Base-by-base conservation (phyloP, 257 asterid genomes). In the Plectranthus barbatus region DNA sequence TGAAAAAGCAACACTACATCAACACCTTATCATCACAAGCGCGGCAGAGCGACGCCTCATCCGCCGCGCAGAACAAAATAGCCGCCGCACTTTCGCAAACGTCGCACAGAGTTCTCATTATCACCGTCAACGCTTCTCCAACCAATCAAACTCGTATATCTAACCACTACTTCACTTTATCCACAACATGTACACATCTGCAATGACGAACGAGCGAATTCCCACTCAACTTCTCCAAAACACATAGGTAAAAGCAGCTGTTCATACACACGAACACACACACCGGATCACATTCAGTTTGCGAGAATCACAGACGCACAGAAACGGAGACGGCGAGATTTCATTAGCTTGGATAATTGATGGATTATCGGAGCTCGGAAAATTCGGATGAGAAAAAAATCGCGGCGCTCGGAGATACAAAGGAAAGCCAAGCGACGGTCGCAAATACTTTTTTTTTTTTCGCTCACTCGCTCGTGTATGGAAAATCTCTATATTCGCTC, bases 1-100 rank as follows among this genome's bases (percentile, higher is more conserved):
- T 9, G n/a, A 21, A 4, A 26, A 49, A 14, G 29, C 13, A 11
- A 33, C 18, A 62, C 21, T 7, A 0, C 1, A 42, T 19, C 14
- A 29, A 26, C 67, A 91, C 98, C 95, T 91, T 81, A 23, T 91
- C 85, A 60, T 91, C 98, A 59, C 98, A 91, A 51, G 92, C 73
- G 49, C 84, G 84, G 54, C 98, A 91, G 12, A 91, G 93, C 69
- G 95, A 86, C 64, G 96, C 98, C 86, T 91, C 98, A 55, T 91
- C 98, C 49, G 98, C 98, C 37, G 97, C 95, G 71, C 98, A 91
- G 74, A 91, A 91, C 33, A 91, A 61, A 72, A 83, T 78, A 20
- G 98, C 98, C 55, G 95, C 95, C 40, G 97, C 95, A 61, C 91
- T 83, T 78, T 86, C 98, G 62, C 98, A 91, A 10, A 80, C 96